These are phyloP conservation scores for Acmispon strigosus DNA, from an alignment of 306 rosid genomes.

Conservation along the genomic window DNA sequence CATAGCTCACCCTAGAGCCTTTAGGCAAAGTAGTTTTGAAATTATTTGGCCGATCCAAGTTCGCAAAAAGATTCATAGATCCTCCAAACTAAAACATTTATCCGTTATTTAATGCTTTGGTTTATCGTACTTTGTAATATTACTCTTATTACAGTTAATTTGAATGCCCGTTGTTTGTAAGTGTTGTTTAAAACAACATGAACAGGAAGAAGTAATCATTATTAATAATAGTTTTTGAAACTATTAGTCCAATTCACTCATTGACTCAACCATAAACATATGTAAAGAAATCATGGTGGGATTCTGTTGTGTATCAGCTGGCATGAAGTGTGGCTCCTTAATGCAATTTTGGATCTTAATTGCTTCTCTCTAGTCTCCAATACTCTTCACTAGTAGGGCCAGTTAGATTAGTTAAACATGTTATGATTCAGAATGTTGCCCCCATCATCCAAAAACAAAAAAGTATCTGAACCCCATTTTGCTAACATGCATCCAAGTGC, in stretches of 20 bases:
- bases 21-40: no score
- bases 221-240: not conserved
- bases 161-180: no score
- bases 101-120: no score
- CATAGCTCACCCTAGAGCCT: no score
- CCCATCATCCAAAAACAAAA: not conserved
- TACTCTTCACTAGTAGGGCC: not conserved
- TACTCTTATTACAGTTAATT: no score
- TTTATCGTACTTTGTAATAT: no score
- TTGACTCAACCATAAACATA: not conserved
- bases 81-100: no score
- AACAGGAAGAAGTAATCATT: not conserved
- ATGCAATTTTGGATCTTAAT: slow-evolving; percentile 11
- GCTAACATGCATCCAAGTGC: slow-evolving; percentile 4
- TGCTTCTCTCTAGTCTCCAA: not conserved
- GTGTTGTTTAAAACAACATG: not conserved
- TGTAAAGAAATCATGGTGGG: slow-evolving; percentile 24
- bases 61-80: no score
- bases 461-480: not conserved
- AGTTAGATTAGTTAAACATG: not conserved
- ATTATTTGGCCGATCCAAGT: no score
- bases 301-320: slow-evolving; percentile 18
- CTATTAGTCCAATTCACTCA: not conserved
- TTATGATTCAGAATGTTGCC: slow-evolving; percentile 16
- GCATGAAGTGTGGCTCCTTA: not conserved